These are phyloP conservation scores for Xylaria sp. DNA, from an alignment of 2,329 filamentous ascomycete species.

Conservation along the genomic window DNA sequence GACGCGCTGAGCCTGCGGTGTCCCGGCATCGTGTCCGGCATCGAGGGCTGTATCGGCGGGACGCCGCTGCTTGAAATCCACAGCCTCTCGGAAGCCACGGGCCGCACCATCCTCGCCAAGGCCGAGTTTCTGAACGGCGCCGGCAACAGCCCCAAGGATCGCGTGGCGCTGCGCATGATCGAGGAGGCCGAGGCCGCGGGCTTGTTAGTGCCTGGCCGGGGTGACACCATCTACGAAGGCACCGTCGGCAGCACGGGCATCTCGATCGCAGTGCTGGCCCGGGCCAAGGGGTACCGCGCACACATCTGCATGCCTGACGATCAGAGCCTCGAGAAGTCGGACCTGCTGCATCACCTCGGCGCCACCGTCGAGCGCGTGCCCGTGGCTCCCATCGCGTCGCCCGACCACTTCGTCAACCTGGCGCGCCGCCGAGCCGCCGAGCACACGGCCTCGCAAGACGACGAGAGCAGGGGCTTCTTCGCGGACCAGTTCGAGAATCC, in stretches of 20 bases:
- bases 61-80: slow-evolving; percentile 89
- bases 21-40: slow-evolving; percentile 73
- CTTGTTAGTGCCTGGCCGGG: slow-evolving; percentile 79
- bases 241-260: slow-evolving; percentile 97
- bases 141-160: slow-evolving; percentile 92
- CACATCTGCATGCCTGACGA: slow-evolving; percentile 99
- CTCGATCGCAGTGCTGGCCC: slow-evolving; percentile 87
- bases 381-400: slow-evolving; percentile 93
- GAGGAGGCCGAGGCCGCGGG: slow-evolving; percentile 80
- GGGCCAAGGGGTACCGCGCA: slow-evolving; percentile 88
- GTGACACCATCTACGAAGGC: slow-evolving; percentile 97
- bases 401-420: slow-evolving; percentile 92
- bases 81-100: slow-evolving; percentile 86
- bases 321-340: slow-evolving; percentile 87
- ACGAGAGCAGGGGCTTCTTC: slow-evolving; percentile 84
- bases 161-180: slow-evolving; percentile 93
- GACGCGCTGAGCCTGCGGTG: slow-evolving; percentile 39
- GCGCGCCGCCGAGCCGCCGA: slow-evolving; percentile 80
- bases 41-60: slow-evolving; percentile 92
- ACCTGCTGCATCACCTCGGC: slow-evolving; percentile 87
- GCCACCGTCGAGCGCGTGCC: slow-evolving; percentile 91
- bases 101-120: slow-evolving; percentile 90
- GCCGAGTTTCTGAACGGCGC: slow-evolving; percentile 97
- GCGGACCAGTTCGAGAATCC: slow-evolving; percentile 95
- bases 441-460: slow-evolving; percentile 69